These are phyloP conservation scores for Amanita inopinata DNA, from an alignment of 768 basidiomycete species.

Conservation along the genomic window DNA sequence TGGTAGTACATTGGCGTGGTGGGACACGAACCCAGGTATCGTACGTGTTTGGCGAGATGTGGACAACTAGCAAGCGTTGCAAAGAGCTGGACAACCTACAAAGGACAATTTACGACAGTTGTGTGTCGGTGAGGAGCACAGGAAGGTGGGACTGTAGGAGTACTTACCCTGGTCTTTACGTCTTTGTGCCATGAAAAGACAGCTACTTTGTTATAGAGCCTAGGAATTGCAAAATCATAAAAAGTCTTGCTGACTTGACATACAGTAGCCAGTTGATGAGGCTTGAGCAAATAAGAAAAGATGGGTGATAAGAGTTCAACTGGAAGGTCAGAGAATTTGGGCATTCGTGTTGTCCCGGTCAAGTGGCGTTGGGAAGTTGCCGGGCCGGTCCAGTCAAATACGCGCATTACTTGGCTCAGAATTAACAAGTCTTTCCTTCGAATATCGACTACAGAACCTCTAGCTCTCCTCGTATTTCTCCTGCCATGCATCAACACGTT, in stretches of 20 bases:
- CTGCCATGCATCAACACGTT: slow-evolving; percentile 38
- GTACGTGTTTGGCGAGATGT: slow-evolving; percentile 49
- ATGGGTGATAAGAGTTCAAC: background rate
- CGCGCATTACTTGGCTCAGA: too few relatives aligned
- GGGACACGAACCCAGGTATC: slow-evolving; percentile 41
- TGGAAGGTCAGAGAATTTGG: slow-evolving; percentile 22
- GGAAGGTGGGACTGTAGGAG: background rate
- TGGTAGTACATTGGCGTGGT: background rate
- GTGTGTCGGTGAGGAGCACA: too few relatives aligned
- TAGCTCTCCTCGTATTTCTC: slow-evolving; percentile 38
- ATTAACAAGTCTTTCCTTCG: too few relatives aligned
- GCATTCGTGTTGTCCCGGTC: too few relatives aligned
- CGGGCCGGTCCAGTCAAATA: too few relatives aligned
- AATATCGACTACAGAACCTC: too few relatives aligned
- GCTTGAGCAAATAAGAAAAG: background rate
- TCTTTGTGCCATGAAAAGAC: slow-evolving; percentile 69
- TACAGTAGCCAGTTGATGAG: background rate
- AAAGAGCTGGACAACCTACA: slow-evolving; percentile 54
- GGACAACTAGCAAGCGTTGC: slow-evolving; percentile 44
- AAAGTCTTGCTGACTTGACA: slow-evolving; percentile 56
- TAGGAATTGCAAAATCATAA: slow-evolving; percentile 34
- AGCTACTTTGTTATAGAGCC: slow-evolving; percentile 47
- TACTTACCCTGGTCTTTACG: slow-evolving; percentile 45
- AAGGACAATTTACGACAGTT: too few relatives aligned
- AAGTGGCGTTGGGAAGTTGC: too few relatives aligned